phyloP scores from a whole-genome alignment of 1,284 basidiomycete genomes.

The Paramarasmius palmivorus region DNA sequence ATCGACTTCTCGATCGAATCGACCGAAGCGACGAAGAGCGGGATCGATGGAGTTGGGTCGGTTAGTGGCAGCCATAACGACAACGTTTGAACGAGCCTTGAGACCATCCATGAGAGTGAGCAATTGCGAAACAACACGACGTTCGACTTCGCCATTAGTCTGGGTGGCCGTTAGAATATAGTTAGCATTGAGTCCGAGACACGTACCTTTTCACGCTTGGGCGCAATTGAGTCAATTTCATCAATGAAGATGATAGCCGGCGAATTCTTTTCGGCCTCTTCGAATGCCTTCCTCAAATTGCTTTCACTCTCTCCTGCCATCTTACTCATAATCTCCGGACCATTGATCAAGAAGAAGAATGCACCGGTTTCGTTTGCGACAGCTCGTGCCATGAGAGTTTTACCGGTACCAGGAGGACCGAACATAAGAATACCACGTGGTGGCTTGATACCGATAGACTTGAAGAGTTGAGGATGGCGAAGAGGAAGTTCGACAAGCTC shows the following conservation, averaged over 20 bases:
- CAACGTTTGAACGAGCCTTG: constrained; percentile 97
- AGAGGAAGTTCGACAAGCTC: constrained; percentile 98
- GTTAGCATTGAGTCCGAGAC: not conserved
- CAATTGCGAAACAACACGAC: constrained; percentile 97
- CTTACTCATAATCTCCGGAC: constrained; percentile 99
- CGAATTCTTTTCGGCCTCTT: constrained; percentile 99
- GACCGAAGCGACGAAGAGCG: constrained; percentile 95
- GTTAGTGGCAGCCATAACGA: constrained; percentile 99
- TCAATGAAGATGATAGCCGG: constrained; percentile 99
- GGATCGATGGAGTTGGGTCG: constrained; percentile 99
- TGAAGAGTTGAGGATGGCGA: constrained; percentile 98
- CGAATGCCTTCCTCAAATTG: constrained; percentile 96
- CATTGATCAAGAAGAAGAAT: constrained; percentile 99
- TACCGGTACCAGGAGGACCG: constrained; percentile 96
- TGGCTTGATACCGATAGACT: constrained; percentile 99
- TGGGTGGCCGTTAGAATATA: constrained; percentile 30
- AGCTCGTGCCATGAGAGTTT: constrained; percentile 98
- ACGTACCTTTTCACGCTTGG: constrained; percentile 95
- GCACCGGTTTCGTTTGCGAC: constrained; percentile 99
- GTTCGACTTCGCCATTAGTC: constrained; percentile 99
- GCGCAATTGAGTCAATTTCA: constrained; percentile 98
- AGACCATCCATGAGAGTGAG: constrained; percentile 99
- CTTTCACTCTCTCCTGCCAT: constrained; percentile 99
- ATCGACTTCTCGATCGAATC: constrained; percentile 99
- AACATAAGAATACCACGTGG: constrained; percentile 97